phyloP scores from a whole-genome alignment of 306 rosid genomes.

The Geum urbanum region DNA sequence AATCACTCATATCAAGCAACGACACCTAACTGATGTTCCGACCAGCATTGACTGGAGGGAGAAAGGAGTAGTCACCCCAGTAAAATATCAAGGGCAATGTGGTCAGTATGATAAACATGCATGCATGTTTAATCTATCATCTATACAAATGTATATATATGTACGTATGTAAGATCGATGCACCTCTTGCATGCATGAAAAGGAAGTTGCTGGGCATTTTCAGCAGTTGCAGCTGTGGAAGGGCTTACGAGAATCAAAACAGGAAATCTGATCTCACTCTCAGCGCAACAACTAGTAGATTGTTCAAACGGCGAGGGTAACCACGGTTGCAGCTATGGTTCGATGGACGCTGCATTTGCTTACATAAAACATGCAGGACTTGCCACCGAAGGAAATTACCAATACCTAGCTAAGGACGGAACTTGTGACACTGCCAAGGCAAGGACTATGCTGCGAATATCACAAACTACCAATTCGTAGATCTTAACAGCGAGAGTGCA shows the following conservation, averaged over 20 bases:
- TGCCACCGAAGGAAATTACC: neutral
- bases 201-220: slow-evolving; percentile 34
- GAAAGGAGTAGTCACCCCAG: neutral
- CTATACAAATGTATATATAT: too few relatives aligned
- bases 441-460: neutral
- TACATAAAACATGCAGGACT: too few relatives aligned
- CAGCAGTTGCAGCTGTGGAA: slow-evolving; percentile 29
- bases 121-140: too few relatives aligned
- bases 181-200: neutral
- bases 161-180: too few relatives aligned
- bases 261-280: neutral
- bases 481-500: neutral
- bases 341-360: too few relatives aligned
- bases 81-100: neutral
- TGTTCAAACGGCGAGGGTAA: neutral
- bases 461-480: neutral
- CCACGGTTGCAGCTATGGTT: too few relatives aligned
- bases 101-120: neutral
- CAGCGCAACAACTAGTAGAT: neutral
- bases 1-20: too few relatives aligned
- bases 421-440: neutral
- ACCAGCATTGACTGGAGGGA: neutral
- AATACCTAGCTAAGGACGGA: neutral
- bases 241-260: slow-evolving; percentile 23
- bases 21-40: neutral